A percentile compares a stretch with the other conserved stretches of the same genome.
Conservation (phyloP, 768 basidiomycete species). For the Gymnopilus dilepis region DNA sequence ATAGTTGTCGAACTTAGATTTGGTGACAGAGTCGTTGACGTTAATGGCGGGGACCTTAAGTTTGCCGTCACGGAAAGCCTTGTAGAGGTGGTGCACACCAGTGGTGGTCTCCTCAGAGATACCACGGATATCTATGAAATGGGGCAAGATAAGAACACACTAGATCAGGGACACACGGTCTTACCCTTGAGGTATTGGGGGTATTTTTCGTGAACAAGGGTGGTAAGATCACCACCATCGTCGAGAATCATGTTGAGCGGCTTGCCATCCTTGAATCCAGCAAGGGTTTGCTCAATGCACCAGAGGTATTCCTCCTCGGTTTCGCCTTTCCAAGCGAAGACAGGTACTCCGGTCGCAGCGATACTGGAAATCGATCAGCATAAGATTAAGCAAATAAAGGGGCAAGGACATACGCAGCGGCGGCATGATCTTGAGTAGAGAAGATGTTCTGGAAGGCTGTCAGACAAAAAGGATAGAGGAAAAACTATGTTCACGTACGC, state of each 20-base stretch:
- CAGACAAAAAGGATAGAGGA: slow-evolving; percentile 7
- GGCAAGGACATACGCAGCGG: slow-evolving; percentile 77
- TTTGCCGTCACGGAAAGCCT: slow-evolving; percentile 93
- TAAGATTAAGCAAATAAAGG: background rate
- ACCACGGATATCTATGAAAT: slow-evolving; percentile 75
- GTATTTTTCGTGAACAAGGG: slow-evolving; percentile 94
- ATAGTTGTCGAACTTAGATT: slow-evolving; percentile 99
- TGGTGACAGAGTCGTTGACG: slow-evolving; percentile 99
- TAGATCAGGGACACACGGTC: slow-evolving; percentile 14
- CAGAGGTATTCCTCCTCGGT: slow-evolving; percentile 98
- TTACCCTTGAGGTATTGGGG: slow-evolving; percentile 84
- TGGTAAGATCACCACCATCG: slow-evolving; percentile 97
- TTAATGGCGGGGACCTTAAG: slow-evolving; percentile 99
- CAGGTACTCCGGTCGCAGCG: slow-evolving; percentile 97
- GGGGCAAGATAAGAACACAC: slow-evolving; percentile 4
- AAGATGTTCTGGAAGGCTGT: slow-evolving; percentile 82
- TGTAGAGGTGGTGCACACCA: slow-evolving; percentile 99
- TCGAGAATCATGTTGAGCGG: slow-evolving; percentile 98
- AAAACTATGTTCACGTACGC: slow-evolving; percentile 56
- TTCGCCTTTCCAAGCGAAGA: slow-evolving; percentile 99
- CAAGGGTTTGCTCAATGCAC: slow-evolving; percentile 96
- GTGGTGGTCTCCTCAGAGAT: slow-evolving; percentile 99
- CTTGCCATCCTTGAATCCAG: slow-evolving; percentile 85
- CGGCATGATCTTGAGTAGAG: slow-evolving; percentile 99
- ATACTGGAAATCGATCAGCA: slow-evolving; percentile 55